These are phyloP conservation scores for Wallacemonas sp. DNA, from an alignment of 208 protist species.

Conservation along the genomic window DNA sequence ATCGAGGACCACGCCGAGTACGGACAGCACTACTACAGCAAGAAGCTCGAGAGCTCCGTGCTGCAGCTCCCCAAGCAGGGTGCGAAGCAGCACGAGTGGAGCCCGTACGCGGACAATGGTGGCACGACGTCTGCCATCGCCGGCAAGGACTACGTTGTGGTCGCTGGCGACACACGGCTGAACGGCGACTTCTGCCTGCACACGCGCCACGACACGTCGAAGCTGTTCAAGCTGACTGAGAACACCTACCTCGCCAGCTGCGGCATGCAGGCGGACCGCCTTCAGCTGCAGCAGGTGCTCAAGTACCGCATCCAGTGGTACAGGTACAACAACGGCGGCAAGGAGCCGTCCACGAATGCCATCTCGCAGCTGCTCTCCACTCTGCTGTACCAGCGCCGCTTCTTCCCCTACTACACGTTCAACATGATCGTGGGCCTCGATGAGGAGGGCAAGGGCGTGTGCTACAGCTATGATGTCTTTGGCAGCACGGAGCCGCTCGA, in stretches of 20 bases:
- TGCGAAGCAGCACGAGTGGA: slow-evolving; percentile 83
- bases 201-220: slow-evolving; percentile 93
- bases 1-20: slow-evolving; percentile 86
- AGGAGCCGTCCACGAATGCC: slow-evolving; percentile 89
- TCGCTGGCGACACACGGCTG: slow-evolving; percentile 98
- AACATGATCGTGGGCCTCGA: slow-evolving; percentile 98
- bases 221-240: slow-evolving; percentile 94
- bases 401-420: slow-evolving; percentile 99
- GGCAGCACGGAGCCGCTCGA: slow-evolving; percentile 95
- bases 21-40: slow-evolving; percentile 67
- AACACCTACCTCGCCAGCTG: slow-evolving; percentile 92
- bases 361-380: slow-evolving; percentile 98
- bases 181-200: slow-evolving; percentile 97
- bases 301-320: slow-evolving; percentile 93
- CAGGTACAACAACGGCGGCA: slow-evolving; percentile 93
- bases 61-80: slow-evolving; percentile 73
- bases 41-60: slow-evolving; percentile 69
- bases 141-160: slow-evolving; percentile 96
- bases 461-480: slow-evolving; percentile 99
- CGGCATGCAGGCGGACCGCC: slow-evolving; percentile 97
- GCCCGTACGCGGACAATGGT: slow-evolving; percentile 95
- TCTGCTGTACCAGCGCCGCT: slow-evolving; percentile 97
- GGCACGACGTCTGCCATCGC: slow-evolving; percentile 96
- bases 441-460: slow-evolving; percentile 93
- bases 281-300: slow-evolving; percentile 96